phyloP scores from a whole-genome alignment of 1,284 basidiomycete species.

The Heterobasidion irregulare region DNA sequence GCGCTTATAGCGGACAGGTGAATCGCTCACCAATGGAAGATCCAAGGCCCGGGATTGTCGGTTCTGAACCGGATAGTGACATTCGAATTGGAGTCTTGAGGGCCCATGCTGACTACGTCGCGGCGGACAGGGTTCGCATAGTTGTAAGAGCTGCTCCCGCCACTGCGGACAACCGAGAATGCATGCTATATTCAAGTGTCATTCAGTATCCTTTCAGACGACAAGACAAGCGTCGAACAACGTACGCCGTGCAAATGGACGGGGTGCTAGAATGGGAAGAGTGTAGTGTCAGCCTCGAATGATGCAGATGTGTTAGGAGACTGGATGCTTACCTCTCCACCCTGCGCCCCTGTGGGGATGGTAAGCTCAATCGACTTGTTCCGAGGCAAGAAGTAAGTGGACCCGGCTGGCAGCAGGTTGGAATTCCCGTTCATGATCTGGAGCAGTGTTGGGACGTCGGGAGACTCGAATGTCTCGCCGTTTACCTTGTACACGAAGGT shows the following conservation, averaged over 20 bases:
- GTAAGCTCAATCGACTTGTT: slow-evolving; percentile 27
- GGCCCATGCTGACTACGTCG: slow-evolving; percentile 22
- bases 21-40: slow-evolving; percentile 27
- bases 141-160: slow-evolving; percentile 23
- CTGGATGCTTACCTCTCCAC: slow-evolving; percentile 14
- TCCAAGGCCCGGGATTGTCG: slow-evolving; percentile 41
- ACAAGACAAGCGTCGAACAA: not conserved
- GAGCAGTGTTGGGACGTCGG: slow-evolving; percentile 24
- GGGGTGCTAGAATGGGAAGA: slow-evolving; percentile 21
- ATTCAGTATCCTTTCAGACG: not conserved
- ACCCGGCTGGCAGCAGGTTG: slow-evolving; percentile 22
- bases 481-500: slow-evolving; percentile 17
- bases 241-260: slow-evolving; percentile 31
- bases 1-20: not conserved
- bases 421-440: slow-evolving; percentile 26
- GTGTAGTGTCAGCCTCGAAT: not conserved
- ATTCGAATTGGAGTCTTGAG: not conserved
- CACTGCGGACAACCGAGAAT: slow-evolving; percentile 15
- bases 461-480: slow-evolving; percentile 15
- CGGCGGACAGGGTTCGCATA: slow-evolving; percentile 23
- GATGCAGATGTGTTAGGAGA: not conserved
- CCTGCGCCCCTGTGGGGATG: slow-evolving; percentile 18
- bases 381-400: slow-evolving; percentile 18
- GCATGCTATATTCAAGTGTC: not conserved
- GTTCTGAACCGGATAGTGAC: slow-evolving; percentile 19